Evolutionary conservation across 1,284 basidiomycete genomes (phyloP), one percentile per base, ranked within the genome.

Genomic region (Pisolithus thermaeus): DNA sequence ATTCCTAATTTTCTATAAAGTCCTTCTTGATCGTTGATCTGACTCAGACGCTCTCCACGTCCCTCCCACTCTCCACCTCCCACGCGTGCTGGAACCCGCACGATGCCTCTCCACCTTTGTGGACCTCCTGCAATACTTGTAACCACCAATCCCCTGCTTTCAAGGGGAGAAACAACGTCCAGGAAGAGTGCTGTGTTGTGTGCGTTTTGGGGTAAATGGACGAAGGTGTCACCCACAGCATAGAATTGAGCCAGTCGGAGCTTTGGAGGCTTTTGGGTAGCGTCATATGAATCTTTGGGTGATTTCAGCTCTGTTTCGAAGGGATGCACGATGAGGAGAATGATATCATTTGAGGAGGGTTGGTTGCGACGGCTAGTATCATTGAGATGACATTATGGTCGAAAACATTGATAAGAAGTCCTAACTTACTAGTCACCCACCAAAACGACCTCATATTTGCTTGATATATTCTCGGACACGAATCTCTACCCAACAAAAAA

Each of bases 401-500:
- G 50, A 42, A 45, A 67, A 4, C 47, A 64, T 27, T 8, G 22
- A 16, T 14, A 35, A 30, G 30, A 5, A 35, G 12, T 12, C 12
- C 5, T 35, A 5, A 64, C 80, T 61, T 58, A 83, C 81, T 80
- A 78, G 60, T 70, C 70, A 12, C 80, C 82, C 0, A 69, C 68
- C 18, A 79, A 58, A 22, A 72, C 56, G 20, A 78, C 52, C 52
- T 79, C 73, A 55, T 73, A 77, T 36, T 70, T 70, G n/a, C 69
- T 57, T 20, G 74, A 70, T 7, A 82, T 56, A 50, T 70, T 70
- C 9, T 73, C 64, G 30, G 65, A 66, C 47, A 79, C 69, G 42
- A 77, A 77, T 50, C 69, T 63, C 77, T 80, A 46, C 32, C 16
- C 32, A 37, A 2, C 8, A 6, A 28, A 7, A 42, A n/a, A 7